phyloP scores from a whole-genome alignment of 441 rosid genomes.

The Adansonia gregorii region DNA sequence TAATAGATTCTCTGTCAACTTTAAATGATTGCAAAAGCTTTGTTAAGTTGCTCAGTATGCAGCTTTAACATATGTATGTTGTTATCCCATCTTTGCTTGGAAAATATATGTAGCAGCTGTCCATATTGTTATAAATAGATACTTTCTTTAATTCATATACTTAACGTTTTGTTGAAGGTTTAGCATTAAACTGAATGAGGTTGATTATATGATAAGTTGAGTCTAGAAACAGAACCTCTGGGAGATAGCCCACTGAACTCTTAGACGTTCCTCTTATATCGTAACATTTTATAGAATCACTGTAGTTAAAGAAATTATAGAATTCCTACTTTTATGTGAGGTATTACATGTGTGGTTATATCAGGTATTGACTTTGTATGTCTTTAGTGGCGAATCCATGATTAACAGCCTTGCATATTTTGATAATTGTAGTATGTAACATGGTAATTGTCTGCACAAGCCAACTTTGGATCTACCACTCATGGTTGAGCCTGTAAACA shows the following conservation, averaged over 20 bases:
- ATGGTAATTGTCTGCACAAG: neutral
- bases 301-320: neutral
- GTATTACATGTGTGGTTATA: neutral
- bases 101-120: neutral
- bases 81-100: neutral
- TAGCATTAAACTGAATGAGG: neutral
- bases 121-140: neutral
- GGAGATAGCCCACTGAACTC: neutral
- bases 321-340: neutral
- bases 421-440: neutral
- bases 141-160: neutral
- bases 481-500: no score
- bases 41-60: neutral
- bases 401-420: neutral
- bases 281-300: neutral
- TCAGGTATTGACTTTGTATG: neutral
- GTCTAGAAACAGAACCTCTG: neutral
- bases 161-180: neutral
- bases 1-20: no score
- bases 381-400: neutral
- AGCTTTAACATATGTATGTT: neutral
- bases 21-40: neutral
- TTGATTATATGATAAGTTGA: neutral
- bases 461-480: neutral
- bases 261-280: neutral